Evolutionary conservation across 1,284 basidiomycete genomes (phyloP).

Genomic region (Trichosporon asahii): DNA sequence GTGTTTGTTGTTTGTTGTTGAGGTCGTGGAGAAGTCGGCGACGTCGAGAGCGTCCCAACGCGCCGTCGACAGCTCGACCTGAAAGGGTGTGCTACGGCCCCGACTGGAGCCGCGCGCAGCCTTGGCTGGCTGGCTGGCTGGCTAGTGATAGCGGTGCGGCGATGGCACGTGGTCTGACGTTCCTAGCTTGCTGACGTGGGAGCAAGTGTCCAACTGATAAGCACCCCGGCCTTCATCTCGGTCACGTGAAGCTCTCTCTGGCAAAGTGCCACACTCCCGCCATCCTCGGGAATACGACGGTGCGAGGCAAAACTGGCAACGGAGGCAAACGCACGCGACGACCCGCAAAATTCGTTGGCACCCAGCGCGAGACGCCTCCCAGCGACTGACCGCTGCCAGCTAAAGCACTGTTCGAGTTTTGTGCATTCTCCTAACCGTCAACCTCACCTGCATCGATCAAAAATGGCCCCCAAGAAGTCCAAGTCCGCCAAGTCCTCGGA

Average conservation of each 20-base stretch:
- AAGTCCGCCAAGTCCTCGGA: slow-evolving; percentile 88
- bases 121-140: background rate
- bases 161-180: background rate
- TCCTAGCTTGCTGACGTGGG: background rate
- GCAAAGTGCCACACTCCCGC: background rate
- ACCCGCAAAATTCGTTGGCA: background rate
- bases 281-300: background rate
- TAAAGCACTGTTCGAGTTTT: background rate
- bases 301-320: background rate
- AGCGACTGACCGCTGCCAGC: background rate
- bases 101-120: background rate
- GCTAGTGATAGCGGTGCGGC: background rate
- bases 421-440: background rate
- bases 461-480: slow-evolving; percentile 59
- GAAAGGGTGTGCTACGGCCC: background rate
- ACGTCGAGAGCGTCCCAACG: background rate
- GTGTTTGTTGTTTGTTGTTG: too few relatives aligned
- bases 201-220: background rate
- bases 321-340: slow-evolving; percentile 4
- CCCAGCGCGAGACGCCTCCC: background rate
- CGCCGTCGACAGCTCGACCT: background rate
- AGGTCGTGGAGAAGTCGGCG: background rate
- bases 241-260: background rate
- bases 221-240: background rate
- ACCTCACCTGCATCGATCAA: slow-evolving; percentile 10